Conservation (phyloP, 371 early-diverging fungal genomes). For the Rhizomucor pusillus region DNA sequence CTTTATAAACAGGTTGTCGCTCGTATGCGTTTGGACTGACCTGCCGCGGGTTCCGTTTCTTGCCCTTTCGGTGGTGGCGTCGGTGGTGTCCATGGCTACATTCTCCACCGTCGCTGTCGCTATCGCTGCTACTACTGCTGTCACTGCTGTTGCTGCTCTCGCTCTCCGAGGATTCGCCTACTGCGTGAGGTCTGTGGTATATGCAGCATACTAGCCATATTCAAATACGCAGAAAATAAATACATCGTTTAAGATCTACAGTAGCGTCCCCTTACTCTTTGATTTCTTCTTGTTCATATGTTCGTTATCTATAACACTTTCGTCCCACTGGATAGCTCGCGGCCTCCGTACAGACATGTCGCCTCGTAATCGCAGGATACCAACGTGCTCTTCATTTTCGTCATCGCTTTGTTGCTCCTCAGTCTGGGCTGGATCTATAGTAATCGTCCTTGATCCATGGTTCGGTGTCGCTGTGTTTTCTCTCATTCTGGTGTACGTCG, state of each 20-base stretch:
- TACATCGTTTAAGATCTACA: neutral
- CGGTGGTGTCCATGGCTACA: constrained; percentile 30
- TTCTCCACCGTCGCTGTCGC: constrained; percentile 19
- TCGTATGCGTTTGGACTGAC: constrained; percentile 72
- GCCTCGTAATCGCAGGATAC: constrained; percentile 53
- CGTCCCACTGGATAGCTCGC: constrained; percentile 77
- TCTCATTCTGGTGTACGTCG: constrained; percentile 19
- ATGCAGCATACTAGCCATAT: constrained; percentile 78
- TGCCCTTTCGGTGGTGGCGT: constrained; percentile 23
- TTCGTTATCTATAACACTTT: constrained; percentile 86
- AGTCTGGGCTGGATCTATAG: constrained; percentile 21
- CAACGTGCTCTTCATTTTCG: constrained; percentile 30
- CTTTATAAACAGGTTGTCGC: constrained; percentile 59
- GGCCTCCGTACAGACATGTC: constrained; percentile 41
- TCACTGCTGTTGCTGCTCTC: constrained; percentile 32
- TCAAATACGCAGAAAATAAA: neutral
- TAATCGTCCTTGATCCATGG: constrained; percentile 42
- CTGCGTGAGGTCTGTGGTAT: constrained; percentile 68
- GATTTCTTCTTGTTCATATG: constrained; percentile 78
- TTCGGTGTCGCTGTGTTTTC: constrained; percentile 21
- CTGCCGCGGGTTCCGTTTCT: constrained; percentile 45
- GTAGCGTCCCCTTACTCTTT: constrained; percentile 56
- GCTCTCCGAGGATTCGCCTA: constrained; percentile 72
- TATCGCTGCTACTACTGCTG: constrained; percentile 34
- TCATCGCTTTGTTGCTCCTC: constrained; percentile 9